Conservation (phyloP, 805 yeast species). For the Suhomyces faveliae region DNA sequence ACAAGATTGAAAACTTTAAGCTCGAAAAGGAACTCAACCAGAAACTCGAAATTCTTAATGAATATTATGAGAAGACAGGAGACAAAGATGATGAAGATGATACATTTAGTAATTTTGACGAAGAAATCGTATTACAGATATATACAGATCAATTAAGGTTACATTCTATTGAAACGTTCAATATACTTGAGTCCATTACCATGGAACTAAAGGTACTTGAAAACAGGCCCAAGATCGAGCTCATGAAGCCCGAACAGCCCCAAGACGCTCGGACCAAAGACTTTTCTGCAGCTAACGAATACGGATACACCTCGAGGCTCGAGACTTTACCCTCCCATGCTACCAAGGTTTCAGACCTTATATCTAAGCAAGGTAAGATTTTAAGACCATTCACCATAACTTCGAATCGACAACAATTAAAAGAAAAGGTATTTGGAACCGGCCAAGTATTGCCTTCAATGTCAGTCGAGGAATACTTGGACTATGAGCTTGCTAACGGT, state of each 20-base stretch:
- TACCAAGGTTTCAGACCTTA: slow-evolving; percentile 32
- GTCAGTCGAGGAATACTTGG: slow-evolving; percentile 89
- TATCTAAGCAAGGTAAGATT: slow-evolving; percentile 75
- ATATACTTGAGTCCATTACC: slow-evolving; percentile 52
- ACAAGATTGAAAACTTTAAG: slow-evolving; percentile 68
- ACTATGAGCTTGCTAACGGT: slow-evolving; percentile 81
- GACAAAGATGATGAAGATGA: slow-evolving; percentile 13
- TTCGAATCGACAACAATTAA: slow-evolving; percentile 50
- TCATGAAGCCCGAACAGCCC: slow-evolving; percentile 11
- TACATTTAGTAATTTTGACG: slow-evolving; percentile 47
- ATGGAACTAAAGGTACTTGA: slow-evolving; percentile 68
- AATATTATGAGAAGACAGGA: slow-evolving; percentile 16
- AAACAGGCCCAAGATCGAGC: slow-evolving; percentile 33
- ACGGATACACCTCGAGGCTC: slow-evolving; percentile 62
- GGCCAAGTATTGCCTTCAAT: slow-evolving; percentile 93
- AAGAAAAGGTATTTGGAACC: slow-evolving; percentile 75
- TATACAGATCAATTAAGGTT: slow-evolving; percentile 56
- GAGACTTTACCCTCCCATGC: slow-evolving; percentile 50
- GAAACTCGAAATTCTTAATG: slow-evolving; percentile 42
- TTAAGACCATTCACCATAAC: slow-evolving; percentile 81
- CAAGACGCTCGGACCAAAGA: slow-evolving; percentile 9
- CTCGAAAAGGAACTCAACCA: slow-evolving; percentile 52
- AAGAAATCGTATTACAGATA: slow-evolving; percentile 58
- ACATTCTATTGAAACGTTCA: slow-evolving; percentile 52
- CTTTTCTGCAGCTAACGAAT: slow-evolving; percentile 19